A percentile compares a stretch with the other conserved stretches of the same genome.
These are phyloP conservation scores for Pyricularia grisea DNA, from an alignment of 2,329 filamentous ascomycete genomes.

Conservation along the genomic window DNA sequence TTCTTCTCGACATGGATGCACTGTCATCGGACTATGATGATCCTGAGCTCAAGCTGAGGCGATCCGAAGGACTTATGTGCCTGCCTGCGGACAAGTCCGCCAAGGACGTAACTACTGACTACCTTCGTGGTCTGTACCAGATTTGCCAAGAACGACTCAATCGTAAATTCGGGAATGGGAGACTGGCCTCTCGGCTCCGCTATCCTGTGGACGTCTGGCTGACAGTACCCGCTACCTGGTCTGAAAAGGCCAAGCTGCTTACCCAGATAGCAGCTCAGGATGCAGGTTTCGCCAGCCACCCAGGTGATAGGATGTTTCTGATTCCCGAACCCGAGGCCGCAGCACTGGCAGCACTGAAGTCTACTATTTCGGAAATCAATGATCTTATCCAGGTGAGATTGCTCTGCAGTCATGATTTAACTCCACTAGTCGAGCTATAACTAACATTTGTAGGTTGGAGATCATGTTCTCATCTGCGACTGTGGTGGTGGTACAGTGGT, in stretches of 20 bases:
- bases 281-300: not conserved
- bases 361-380: not conserved
- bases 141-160: not conserved
- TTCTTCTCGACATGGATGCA: not conserved
- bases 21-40: not conserved
- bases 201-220: not conserved
- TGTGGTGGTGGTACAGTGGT: slow-evolving; percentile 3
- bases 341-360: slow-evolving; percentile 1
- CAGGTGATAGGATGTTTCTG: not conserved
- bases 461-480: slow-evolving; percentile 1
- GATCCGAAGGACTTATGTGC: not conserved
- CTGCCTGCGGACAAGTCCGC: not conserved
- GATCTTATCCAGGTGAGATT: not conserved
- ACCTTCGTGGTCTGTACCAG: not conserved
- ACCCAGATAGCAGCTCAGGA: not conserved
- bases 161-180: not conserved
- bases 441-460: not conserved
- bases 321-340: slow-evolving; percentile 4
- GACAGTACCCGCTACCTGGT: not conserved
- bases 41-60: not conserved
- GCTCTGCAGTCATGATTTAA: too few species aligned
- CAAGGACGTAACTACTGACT: slow-evolving; percentile 1
- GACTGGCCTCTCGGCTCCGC: not conserved
- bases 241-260: slow-evolving; percentile 2
- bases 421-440: not conserved